Conservation (phyloP, 2,329 filamentous ascomycete species). For the Paecilomyces sp. region DNA sequence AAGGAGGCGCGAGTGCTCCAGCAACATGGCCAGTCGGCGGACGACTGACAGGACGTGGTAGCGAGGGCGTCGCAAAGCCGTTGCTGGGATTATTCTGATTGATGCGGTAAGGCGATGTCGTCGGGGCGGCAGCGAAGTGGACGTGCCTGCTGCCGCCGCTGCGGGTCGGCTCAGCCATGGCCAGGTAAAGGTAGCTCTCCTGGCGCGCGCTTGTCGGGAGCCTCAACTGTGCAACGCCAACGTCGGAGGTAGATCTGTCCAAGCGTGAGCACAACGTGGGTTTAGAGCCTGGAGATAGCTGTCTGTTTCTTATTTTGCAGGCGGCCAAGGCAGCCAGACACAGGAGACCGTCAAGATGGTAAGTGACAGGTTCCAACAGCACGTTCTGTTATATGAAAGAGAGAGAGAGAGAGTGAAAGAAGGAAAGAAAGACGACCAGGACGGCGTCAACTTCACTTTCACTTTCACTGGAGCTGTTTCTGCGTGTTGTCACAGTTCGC, state of each 20-base stretch:
- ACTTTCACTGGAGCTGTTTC: neutral
- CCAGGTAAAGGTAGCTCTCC: neutral
- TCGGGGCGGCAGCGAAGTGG: slow-evolving; percentile 11
- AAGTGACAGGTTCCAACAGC: slow-evolving; percentile 8
- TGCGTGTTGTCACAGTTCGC: neutral
- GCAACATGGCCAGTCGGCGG: slow-evolving; percentile 12
- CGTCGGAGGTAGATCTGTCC: neutral
- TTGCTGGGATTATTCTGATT: slow-evolving; percentile 5
- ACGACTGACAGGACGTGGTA: slow-evolving; percentile 2
- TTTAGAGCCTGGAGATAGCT: neutral
- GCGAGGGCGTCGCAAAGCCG: slow-evolving; percentile 1
- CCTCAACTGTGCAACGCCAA: slow-evolving; percentile 1
- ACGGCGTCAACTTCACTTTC: neutral
- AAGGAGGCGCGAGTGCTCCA: slow-evolving; percentile 11
- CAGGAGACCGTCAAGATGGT: slow-evolving; percentile 21
- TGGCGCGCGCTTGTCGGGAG: neutral
- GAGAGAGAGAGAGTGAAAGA: too few relatives aligned
- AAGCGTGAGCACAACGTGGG: neutral
- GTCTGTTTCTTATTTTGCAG: neutral
- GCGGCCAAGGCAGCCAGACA: slow-evolving; percentile 1
- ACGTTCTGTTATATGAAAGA: slow-evolving; percentile 1
- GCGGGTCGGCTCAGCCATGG: neutral
- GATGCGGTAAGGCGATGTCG: slow-evolving; percentile 7
- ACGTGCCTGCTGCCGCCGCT: slow-evolving; percentile 9
- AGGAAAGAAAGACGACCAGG: neutral